Conservation (phyloP, 169 alveolate genomes). For the Plasmodium billcollinsi region DNA sequence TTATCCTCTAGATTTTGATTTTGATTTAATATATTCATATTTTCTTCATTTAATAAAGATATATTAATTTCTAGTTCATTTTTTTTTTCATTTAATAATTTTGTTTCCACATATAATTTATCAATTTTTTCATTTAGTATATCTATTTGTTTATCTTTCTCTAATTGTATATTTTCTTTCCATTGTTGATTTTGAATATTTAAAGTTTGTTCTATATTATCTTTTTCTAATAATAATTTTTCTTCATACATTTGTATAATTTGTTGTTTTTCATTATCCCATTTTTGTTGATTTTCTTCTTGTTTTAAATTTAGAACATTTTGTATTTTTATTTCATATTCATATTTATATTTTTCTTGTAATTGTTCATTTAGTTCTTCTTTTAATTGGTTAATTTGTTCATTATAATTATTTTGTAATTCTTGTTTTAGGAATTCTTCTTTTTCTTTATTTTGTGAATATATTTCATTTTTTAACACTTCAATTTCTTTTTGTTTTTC, state of each 20-base stretch:
- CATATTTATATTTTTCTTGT: neutral
- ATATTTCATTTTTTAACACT: constrained; percentile 16
- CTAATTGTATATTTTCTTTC: neutral
- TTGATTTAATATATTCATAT: constrained; percentile 22
- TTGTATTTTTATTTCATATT: constrained; percentile 15
- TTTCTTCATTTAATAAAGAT: constrained; percentile 58
- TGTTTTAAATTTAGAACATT: neutral
- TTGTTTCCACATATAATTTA: constrained; percentile 11
- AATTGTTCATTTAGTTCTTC: neutral
- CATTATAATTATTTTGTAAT: constrained; percentile 8
- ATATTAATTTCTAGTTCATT: constrained; percentile 35
- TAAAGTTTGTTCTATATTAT: constrained; percentile 4
- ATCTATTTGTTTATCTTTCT: constrained; percentile 20
- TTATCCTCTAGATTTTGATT: constrained; percentile 54
- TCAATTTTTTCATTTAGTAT: constrained; percentile 18
- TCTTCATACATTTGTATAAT: constrained; percentile 15
- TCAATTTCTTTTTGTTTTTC: constrained; percentile 49
- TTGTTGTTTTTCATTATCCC: neutral
- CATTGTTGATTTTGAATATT: constrained; percentile 5
- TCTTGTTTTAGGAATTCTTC: constrained; percentile 10
- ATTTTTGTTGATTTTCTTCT: neutral
- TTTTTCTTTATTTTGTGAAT: constrained; percentile 11
- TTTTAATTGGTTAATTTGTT: constrained; percentile 7
- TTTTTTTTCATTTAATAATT: constrained; percentile 24
- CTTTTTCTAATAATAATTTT: neutral